Base-by-base conservation (phyloP, 352 stramenopile genomes). In the Globisporangium alternatum region DNA sequence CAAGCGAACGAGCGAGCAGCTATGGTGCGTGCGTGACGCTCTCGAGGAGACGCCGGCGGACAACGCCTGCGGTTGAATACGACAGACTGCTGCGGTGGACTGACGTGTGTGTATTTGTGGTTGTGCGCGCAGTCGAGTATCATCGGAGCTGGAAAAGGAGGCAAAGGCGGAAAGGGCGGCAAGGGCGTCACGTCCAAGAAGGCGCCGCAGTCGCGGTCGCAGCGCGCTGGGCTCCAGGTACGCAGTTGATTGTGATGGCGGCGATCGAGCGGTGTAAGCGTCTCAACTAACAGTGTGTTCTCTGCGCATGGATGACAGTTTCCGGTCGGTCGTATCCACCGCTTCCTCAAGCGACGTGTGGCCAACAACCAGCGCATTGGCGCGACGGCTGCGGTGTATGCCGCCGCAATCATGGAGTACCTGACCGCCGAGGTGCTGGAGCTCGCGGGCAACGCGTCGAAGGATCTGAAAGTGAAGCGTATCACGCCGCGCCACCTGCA, bases 361-460 rank as follows among this genome's bases (percentile, higher is more conserved):
- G 91, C 98, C 51, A 97, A 98, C 72, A 97, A 98, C 75, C 97
- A 99, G 81, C 93, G 98, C 66, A 97, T 99, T 8, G 97, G 97
- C 68, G 97, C 98, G n/a, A 99, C 98, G 1, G 98, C 98, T 21
- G 98, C 98, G 48, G 98, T 99, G 55, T 99, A 99, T 84, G 98
- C 98, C 45, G 98, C 98, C n/a, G 98, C 98, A 31, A 99, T 99
- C 78, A 96, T 99, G 73, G 98, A 99, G 76, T 99, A 99, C 77
- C 80, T 99, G 54, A 99, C 97, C 13, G 98, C 98, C 6, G 98
- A 99, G 82, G 97, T 99, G 72, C 86, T 99, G 47, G 98, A 99
- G 86, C 88, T 99, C 41, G 98, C 98, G 44, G 98, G 96, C 39
- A 98, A 98, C 72, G 96, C 96, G 10, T 98, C 95, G 28, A 98